These are phyloP conservation scores for Circinella minor DNA, from an alignment of 371 early-diverging fungal species.

Conservation along the genomic window DNA sequence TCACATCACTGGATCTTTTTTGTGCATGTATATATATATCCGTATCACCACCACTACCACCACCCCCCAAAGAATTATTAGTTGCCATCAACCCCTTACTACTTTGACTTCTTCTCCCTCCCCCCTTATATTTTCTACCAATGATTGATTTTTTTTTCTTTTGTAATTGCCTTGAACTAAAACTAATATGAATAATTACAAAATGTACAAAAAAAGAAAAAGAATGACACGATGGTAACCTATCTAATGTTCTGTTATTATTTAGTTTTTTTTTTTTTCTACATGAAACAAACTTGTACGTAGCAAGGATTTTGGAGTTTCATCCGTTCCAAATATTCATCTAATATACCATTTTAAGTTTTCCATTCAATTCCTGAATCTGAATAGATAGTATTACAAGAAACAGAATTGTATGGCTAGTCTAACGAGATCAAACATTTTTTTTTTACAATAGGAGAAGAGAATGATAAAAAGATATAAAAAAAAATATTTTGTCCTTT, in stretches of 20 bases:
- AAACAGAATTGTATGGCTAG: background rate
- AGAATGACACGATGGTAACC: background rate
- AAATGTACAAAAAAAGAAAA: background rate
- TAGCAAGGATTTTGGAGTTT: background rate
- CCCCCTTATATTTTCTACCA: background rate
- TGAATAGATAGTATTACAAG: background rate
- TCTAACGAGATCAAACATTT: background rate
- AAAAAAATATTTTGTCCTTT: too few species aligned
- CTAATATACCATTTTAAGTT: background rate
- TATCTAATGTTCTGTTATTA: background rate
- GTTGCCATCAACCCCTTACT: background rate
- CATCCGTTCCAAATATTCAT: background rate
- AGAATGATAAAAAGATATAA: too few species aligned
- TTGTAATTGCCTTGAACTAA: too few species aligned
- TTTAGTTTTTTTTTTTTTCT: too few species aligned
- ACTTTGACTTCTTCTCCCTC: background rate
- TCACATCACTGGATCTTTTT: background rate
- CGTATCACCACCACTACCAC: too few species aligned
- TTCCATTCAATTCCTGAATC: background rate
- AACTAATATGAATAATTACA: too few species aligned
- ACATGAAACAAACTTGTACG: slow-evolving; percentile 4
- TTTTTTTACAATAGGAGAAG: too few species aligned
- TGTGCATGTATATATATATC: too few species aligned
- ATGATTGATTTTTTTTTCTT: background rate
- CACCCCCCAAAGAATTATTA: too few species aligned